Conservation (phyloP, 208 protist genomes). For the Kentomonas sorsogonicus region DNA sequence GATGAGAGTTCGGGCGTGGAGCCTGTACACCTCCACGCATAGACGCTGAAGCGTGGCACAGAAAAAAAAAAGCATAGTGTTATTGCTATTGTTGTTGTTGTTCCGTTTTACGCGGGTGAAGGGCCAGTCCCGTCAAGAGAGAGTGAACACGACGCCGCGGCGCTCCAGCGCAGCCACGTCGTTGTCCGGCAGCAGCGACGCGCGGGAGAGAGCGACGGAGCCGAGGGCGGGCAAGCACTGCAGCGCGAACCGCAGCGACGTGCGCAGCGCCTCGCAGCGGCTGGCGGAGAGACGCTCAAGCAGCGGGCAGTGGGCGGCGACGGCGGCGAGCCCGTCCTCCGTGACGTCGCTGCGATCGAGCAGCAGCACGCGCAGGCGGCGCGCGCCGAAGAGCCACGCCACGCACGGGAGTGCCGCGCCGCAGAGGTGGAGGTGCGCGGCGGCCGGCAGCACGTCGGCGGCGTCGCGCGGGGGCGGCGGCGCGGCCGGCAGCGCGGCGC, state of each 20-base stretch:
- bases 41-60: background rate
- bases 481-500: constrained; percentile 21
- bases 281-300: constrained; percentile 27
- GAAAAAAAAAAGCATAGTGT: background rate
- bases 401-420: constrained; percentile 17
- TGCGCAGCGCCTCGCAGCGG: constrained; percentile 28
- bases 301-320: constrained; percentile 17
- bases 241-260: constrained; percentile 28
- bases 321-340: constrained; percentile 17
- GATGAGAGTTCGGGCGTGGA: too few relatives aligned
- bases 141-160: background rate
- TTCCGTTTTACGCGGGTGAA: background rate
- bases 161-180: background rate
- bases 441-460: constrained; percentile 5
- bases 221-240: constrained; percentile 8
- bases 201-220: constrained; percentile 7
- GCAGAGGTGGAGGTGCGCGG: constrained; percentile 21
- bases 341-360: constrained; percentile 42
- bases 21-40: too few relatives aligned
- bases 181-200: constrained; percentile 9
- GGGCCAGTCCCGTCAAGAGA: background rate
- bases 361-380: constrained; percentile 20
- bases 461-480: constrained; percentile 12
- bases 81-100: too few relatives aligned
- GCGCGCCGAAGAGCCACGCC: constrained; percentile 30